Percentiles rank a stretch among this genome's conserved stretches.
These are phyloP conservation scores for Letharia lupina DNA, from an alignment of 495 filamentous ascomycete species.

Conservation along the genomic window DNA sequence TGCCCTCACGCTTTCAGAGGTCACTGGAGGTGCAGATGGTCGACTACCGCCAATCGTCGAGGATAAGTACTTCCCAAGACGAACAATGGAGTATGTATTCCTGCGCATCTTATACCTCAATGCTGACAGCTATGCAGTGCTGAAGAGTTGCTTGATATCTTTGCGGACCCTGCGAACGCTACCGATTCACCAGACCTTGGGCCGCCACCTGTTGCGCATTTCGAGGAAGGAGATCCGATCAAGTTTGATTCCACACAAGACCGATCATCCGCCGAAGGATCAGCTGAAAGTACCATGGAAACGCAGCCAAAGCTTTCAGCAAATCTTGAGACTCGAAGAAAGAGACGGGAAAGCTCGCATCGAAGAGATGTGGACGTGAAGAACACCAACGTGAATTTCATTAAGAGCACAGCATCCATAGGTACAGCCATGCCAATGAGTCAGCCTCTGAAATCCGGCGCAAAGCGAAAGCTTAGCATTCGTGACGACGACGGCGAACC, in stretches of 20 bases:
- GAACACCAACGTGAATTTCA: not conserved
- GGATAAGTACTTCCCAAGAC: constrained; percentile 65
- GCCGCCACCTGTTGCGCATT: constrained; percentile 56
- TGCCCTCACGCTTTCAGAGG: constrained; percentile 35
- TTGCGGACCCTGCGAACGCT: constrained; percentile 39
- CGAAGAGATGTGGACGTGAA: constrained; percentile 11
- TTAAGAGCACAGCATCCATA: not conserved
- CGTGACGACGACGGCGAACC: constrained; percentile 42
- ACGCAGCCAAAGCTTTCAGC: constrained; percentile 28
- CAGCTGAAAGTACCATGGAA: constrained; percentile 9
- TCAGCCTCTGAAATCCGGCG: constrained; percentile 37
- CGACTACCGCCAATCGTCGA: constrained; percentile 76
- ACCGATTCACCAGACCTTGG: constrained; percentile 59
- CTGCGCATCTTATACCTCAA: not conserved
- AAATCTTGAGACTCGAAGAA: constrained; percentile 45
- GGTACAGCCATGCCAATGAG: constrained; percentile 1
- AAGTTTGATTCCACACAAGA: constrained; percentile 40
- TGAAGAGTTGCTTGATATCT: constrained; percentile 38
- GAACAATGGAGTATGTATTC: constrained; percentile 60
- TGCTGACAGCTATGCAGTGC: constrained; percentile 31
- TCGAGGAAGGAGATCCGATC: constrained; percentile 53
- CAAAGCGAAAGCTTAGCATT: constrained; percentile 55
- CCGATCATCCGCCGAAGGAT: constrained; percentile 4
- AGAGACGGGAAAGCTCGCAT: constrained; percentile 39
- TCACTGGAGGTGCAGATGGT: constrained; percentile 49